These are phyloP conservation scores for Trametes cubensis DNA, from an alignment of 768 basidiomycete species.

Conservation along the genomic window DNA sequence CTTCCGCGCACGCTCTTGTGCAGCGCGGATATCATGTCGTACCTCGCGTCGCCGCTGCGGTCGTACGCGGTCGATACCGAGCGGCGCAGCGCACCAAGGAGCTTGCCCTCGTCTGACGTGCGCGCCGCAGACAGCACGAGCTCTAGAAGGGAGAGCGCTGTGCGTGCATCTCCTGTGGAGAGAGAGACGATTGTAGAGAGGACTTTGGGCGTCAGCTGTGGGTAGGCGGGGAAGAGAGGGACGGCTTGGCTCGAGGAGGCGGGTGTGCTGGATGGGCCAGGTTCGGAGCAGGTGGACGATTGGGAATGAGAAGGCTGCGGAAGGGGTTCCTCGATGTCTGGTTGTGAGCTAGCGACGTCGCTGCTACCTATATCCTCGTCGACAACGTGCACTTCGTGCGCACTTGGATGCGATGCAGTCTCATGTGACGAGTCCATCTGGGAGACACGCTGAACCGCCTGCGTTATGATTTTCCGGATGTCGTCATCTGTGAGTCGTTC, in stretches of 20 bases:
- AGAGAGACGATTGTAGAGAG: conserved; percentile 53
- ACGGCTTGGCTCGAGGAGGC: conserved; percentile 2
- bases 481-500: conserved; percentile 67
- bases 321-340: conserved; percentile 22
- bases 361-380: conserved; percentile 7
- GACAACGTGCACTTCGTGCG: not conserved
- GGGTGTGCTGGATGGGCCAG: conserved; percentile 24
- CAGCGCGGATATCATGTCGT: conserved; percentile 83
- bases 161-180: conserved; percentile 72
- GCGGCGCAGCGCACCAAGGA: conserved; percentile 60
- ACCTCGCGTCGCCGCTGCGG: conserved; percentile 72
- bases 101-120: conserved; percentile 44
- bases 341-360: conserved; percentile 28
- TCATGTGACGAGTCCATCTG: conserved; percentile 10
- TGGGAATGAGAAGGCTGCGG: conserved; percentile 24
- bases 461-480: conserved; percentile 57
- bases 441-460: conserved; percentile 48
- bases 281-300: conserved; percentile 18
- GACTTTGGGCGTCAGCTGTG: conserved; percentile 51
- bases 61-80: conserved; percentile 73
- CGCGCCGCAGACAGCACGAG: conserved; percentile 55
- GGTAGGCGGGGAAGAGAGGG: conserved; percentile 31
- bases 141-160: conserved; percentile 77
- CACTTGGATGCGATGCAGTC: not conserved
- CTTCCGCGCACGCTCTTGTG: conserved; percentile 84